Evolutionary conservation across 176 grass and related monocot species (phyloP).

Genomic region (Aegilops sharonensis): DNA sequence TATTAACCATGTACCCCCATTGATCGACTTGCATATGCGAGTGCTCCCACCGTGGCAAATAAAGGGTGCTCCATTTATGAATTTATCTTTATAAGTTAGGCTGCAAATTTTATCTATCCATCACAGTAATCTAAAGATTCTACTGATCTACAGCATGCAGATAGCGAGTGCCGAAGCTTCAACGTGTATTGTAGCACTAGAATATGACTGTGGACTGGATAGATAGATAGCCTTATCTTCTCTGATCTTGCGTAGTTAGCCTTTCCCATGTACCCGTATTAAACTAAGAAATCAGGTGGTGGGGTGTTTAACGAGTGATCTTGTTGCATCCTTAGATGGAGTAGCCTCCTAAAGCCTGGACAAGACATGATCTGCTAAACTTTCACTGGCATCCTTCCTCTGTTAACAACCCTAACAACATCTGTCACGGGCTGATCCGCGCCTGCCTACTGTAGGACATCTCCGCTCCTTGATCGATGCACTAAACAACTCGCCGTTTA

Average conservation of each 20-base stretch:
- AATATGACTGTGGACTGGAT: conserved; percentile 22
- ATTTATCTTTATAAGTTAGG: background rate
- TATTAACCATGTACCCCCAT: conserved; percentile 43
- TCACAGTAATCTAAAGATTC: conserved; percentile 1
- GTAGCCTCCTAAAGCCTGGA: conserved; percentile 55
- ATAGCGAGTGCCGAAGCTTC: background rate
- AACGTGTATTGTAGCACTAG: background rate
- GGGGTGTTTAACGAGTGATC: conserved; percentile 11
- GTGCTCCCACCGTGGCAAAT: conserved; percentile 10
- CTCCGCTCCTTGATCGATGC: conserved; percentile 13
- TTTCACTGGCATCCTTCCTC: conserved; percentile 9
- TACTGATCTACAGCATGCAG: background rate
- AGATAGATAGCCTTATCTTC: conserved; percentile 5
- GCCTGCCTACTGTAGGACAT: background rate
- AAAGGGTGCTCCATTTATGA: conserved; percentile 17
- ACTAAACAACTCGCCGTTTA: conserved; percentile 28
- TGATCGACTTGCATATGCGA: conserved; percentile 25
- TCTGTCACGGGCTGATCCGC: conserved; percentile 27
- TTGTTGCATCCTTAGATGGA: conserved; percentile 56
- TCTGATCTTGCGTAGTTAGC: conserved; percentile 9
- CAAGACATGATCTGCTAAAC: conserved; percentile 38
- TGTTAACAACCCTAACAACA: conserved; percentile 20
- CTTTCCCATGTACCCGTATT: conserved; percentile 29
- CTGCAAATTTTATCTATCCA: background rate
- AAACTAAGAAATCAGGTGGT: conserved; percentile 33